Evolutionary conservation across 768 basidiomycete species (phyloP).

Genomic region (Termitomyces sp.): DNA sequence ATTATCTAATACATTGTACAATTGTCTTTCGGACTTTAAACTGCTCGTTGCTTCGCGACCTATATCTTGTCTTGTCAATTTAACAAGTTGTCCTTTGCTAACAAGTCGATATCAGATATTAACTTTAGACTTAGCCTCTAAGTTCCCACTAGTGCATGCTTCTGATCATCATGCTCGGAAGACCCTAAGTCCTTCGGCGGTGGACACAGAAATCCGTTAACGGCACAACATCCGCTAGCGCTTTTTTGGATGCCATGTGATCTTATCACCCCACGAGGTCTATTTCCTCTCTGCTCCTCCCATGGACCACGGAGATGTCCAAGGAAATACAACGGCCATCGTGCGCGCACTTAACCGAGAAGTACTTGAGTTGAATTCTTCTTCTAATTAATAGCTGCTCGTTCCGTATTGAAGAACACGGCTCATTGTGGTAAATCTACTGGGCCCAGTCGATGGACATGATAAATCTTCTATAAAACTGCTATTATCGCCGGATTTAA

Average conservation of each 20-base stretch:
- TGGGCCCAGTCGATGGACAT: neutral
- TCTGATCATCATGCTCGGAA: neutral
- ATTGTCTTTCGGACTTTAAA: neutral
- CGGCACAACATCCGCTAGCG: neutral
- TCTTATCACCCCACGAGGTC: neutral
- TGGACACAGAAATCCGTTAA: neutral
- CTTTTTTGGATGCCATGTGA: neutral
- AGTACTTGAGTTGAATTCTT: neutral
- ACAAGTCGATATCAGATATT: neutral
- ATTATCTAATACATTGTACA: neutral
- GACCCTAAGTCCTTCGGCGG: neutral
- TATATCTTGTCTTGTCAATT: neutral
- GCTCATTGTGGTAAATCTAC: neutral
- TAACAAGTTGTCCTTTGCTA: neutral
- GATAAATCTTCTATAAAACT: neutral
- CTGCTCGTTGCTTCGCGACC: neutral
- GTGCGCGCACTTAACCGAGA: neutral
- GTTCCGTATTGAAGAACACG: neutral
- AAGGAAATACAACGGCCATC: neutral
- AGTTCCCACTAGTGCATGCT: neutral
- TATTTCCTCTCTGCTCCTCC: neutral
- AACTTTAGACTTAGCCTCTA: neutral
- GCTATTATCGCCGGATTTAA: neutral
- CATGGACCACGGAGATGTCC: conserved; percentile 8
- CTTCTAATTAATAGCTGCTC: neutral